These are phyloP conservation scores for Aspergillus sp. DNA, from an alignment of 2,329 filamentous ascomycete genomes.

Conservation along the genomic window DNA sequence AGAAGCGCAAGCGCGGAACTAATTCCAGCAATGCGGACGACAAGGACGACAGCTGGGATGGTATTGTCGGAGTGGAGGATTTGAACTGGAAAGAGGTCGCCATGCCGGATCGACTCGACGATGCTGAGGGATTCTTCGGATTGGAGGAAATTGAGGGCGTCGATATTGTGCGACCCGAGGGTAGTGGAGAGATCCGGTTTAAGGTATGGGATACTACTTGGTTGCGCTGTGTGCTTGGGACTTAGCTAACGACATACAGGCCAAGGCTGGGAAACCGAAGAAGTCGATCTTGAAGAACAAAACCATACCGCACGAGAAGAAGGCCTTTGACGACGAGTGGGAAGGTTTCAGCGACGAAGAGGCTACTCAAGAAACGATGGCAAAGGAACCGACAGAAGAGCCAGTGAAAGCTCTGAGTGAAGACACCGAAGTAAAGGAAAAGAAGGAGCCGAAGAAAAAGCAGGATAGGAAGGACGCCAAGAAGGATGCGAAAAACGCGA, in stretches of 20 bases:
- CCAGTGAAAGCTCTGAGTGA: conserved; percentile 9
- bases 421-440: conserved; percentile 18
- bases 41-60: conserved; percentile 22
- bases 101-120: conserved; percentile 73
- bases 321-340: conserved; percentile 57
- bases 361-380: neutral
- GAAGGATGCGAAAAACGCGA: conserved; percentile 22
- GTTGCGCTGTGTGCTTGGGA: neutral
- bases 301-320: conserved; percentile 14
- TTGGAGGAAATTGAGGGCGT: conserved; percentile 91
- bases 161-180: conserved; percentile 69
- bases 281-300: conserved; percentile 31
- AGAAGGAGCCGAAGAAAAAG: conserved; percentile 21
- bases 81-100: conserved; percentile 63
- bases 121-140: conserved; percentile 91
- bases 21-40: conserved; percentile 14
- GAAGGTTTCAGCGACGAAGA: conserved; percentile 61
- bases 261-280: conserved; percentile 30
- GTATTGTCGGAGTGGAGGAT: conserved; percentile 45
- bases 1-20: conserved; percentile 34
- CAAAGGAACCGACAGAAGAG: conserved; percentile 16
- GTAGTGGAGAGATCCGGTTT: conserved; percentile 47
- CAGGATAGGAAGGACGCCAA: conserved; percentile 15
- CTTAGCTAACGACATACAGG: conserved; percentile 22
- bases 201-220: conserved; percentile 29